Percentiles rank a stretch among this genome's conserved stretches.
Evolutionary conservation across 2,329 filamentous ascomycete genomes (phyloP).

Genomic region (Arthrobotrys pseudoclavata): DNA sequence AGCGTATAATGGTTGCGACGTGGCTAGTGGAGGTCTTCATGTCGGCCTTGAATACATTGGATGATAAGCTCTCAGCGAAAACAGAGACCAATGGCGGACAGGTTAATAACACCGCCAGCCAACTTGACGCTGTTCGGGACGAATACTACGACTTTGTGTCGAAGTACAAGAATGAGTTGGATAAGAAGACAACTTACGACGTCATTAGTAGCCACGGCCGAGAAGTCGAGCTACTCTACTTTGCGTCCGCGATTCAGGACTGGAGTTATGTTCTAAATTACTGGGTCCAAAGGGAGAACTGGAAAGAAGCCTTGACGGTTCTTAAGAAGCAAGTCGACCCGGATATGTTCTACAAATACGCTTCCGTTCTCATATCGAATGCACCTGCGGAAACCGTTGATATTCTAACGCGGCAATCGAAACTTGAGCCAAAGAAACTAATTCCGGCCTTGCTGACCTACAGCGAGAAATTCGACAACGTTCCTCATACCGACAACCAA

Average conservation of each 20-base stretch:
- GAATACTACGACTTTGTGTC: slow-evolving; percentile 91
- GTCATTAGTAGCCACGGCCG: slow-evolving; percentile 95
- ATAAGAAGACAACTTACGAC: slow-evolving; percentile 92
- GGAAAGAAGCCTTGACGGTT: slow-evolving; percentile 86
- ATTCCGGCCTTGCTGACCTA: slow-evolving; percentile 96
- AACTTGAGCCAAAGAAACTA: slow-evolving; percentile 85
- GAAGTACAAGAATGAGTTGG: slow-evolving; percentile 87
- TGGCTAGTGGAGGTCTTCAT: slow-evolving; percentile 98
- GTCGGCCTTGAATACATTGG: slow-evolving; percentile 93
- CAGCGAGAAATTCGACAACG: slow-evolving; percentile 75
- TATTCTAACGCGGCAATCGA: slow-evolving; percentile 90
- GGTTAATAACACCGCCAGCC: slow-evolving; percentile 59
- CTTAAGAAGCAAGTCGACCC: slow-evolving; percentile 93
- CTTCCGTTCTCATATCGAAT: slow-evolving; percentile 95
- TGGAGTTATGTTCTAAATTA: slow-evolving; percentile 96
- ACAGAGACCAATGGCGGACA: slow-evolving; percentile 65
- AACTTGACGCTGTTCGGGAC: slow-evolving; percentile 67
- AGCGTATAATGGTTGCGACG: slow-evolving; percentile 91
- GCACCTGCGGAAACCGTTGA: slow-evolving; percentile 89
- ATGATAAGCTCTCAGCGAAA: slow-evolving; percentile 91
- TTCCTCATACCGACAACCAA: slow-evolving; percentile 75
- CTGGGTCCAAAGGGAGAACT: slow-evolving; percentile 95
- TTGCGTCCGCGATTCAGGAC: slow-evolving; percentile 88
- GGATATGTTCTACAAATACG: slow-evolving; percentile 96
- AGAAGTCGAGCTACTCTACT: slow-evolving; percentile 91